Percentiles rank a stretch among this genome's conserved stretches.
Evolutionary conservation across 2,329 filamentous ascomycete species (phyloP).

Genomic region (Diplodia corticola): DNA sequence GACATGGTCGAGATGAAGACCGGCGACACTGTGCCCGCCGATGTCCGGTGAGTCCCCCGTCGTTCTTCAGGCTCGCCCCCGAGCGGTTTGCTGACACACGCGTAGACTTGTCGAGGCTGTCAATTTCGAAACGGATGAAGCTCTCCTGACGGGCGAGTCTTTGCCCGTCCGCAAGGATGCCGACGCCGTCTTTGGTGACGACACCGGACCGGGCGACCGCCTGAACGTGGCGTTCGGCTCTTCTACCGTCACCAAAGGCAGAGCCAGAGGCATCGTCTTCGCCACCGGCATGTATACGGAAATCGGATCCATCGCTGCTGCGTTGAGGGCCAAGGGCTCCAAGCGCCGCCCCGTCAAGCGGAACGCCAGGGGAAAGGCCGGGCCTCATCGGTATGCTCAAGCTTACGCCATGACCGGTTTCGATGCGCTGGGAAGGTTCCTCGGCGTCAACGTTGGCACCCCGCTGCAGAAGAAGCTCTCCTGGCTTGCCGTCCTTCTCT

Average conservation of each 20-base stretch:
- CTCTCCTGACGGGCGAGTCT: slow-evolving; percentile 70
- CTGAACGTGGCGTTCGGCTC: slow-evolving; percentile 70
- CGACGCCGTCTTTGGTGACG: slow-evolving; percentile 52
- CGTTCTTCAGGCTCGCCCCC: no score
- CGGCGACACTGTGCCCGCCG: slow-evolving; percentile 70
- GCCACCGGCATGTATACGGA: slow-evolving; percentile 71
- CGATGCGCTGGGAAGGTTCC: slow-evolving; percentile 38
- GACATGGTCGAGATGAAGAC: slow-evolving; percentile 64
- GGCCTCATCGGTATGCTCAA: slow-evolving; percentile 47
- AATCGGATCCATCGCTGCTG: slow-evolving; percentile 71
- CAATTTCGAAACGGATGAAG: slow-evolving; percentile 75
- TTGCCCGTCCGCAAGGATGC: slow-evolving; percentile 65
- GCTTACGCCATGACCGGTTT: slow-evolving; percentile 53
- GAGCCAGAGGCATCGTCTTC: slow-evolving; percentile 67
- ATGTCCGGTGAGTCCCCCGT: slow-evolving; percentile 52
- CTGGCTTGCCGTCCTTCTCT: slow-evolving; percentile 30
- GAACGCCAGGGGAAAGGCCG: slow-evolving; percentile 37
- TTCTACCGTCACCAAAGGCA: slow-evolving; percentile 69
- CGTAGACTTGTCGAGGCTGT: slow-evolving; percentile 58
- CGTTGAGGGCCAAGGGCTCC: slow-evolving; percentile 57
- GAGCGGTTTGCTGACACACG: no score
- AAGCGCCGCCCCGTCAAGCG: slow-evolving; percentile 46
- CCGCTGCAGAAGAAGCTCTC: slow-evolving; percentile 41
- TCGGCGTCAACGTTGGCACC: slow-evolving; percentile 43
- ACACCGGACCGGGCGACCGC: slow-evolving; percentile 66